phyloP scores from a whole-genome alignment of 2,329 filamentous ascomycete genomes.

The Emergomyces pasteurianus region DNA sequence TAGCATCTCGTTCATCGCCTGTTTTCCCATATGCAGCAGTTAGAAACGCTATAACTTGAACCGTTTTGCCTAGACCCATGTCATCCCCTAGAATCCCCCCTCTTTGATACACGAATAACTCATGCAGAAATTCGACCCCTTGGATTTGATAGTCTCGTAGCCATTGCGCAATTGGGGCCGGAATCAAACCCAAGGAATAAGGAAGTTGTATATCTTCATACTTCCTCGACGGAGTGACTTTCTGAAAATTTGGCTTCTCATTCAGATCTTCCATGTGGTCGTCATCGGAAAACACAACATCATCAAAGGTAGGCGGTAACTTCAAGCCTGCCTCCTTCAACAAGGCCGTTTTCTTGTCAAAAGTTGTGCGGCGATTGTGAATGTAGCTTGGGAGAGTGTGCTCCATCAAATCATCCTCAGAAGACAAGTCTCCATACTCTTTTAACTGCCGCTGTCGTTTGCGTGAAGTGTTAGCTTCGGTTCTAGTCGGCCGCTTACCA shows the following conservation, averaged over 20 bases:
- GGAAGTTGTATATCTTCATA: slow-evolving; percentile 66
- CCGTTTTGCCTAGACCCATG: slow-evolving; percentile 95
- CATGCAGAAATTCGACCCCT: slow-evolving; percentile 74
- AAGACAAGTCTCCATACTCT: slow-evolving; percentile 36
- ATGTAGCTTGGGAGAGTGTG: slow-evolving; percentile 61
- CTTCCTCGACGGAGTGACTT: slow-evolving; percentile 49
- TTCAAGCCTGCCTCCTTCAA: slow-evolving; percentile 58
- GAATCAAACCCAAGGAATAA: slow-evolving; percentile 69
- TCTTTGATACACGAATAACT: slow-evolving; percentile 79
- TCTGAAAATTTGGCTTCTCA: slow-evolving; percentile 59
- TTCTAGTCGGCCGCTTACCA: slow-evolving; percentile 21
- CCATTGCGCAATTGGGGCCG: slow-evolving; percentile 81
- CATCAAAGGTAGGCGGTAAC: slow-evolving; percentile 64
- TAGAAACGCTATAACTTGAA: slow-evolving; percentile 88
- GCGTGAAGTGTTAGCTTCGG: slow-evolving; percentile 14
- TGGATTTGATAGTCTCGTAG: slow-evolving; percentile 83
- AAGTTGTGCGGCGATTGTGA: slow-evolving; percentile 51
- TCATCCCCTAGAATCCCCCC: slow-evolving; percentile 90
- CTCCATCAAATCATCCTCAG: slow-evolving; percentile 45
- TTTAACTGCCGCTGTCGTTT: slow-evolving; percentile 23
- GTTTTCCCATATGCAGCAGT: slow-evolving; percentile 90
- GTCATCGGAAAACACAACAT: slow-evolving; percentile 64
- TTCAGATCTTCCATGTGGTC: slow-evolving; percentile 48
- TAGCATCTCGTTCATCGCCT: slow-evolving; percentile 71
- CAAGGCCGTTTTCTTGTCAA: slow-evolving; percentile 49